Conservation (phyloP, 805 yeast species). For the Lipomyces yamanashiensis region DNA sequence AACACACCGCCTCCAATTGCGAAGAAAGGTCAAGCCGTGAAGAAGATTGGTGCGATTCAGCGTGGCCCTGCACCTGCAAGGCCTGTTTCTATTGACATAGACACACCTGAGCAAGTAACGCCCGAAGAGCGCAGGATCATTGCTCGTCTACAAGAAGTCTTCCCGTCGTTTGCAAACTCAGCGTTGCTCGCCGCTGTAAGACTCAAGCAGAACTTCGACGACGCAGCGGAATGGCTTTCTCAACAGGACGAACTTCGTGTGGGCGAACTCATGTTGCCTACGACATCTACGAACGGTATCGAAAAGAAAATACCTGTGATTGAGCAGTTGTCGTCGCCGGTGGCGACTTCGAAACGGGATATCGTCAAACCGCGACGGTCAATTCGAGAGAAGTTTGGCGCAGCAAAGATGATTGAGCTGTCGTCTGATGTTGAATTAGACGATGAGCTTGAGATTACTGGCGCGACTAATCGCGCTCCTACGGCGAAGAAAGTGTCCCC, state of each 20-base stretch:
- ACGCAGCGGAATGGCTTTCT: conserved; percentile 46
- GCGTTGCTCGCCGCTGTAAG: conserved; percentile 35
- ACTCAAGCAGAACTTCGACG: conserved; percentile 41
- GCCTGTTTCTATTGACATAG: conserved; percentile 26
- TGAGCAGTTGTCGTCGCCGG: conserved; percentile 3
- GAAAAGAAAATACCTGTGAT: background rate
- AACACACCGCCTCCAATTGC: background rate
- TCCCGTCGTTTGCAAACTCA: conserved; percentile 28
- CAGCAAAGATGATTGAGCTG: conserved; percentile 22
- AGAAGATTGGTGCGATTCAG: conserved; percentile 27
- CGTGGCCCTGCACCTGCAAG: conserved; percentile 36
- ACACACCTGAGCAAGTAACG: conserved; percentile 19
- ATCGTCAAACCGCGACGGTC: conserved; percentile 42
- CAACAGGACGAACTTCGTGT: conserved; percentile 42
- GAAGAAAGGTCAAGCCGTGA: conserved; percentile 28
- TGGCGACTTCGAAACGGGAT: conserved; percentile 42
- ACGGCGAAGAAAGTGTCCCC: background rate
- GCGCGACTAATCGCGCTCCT: conserved; percentile 3
- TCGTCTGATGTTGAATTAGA: conserved; percentile 25
- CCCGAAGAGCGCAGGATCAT: conserved; percentile 18
- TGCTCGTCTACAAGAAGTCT: conserved; percentile 26
- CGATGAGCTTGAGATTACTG: conserved; percentile 9
- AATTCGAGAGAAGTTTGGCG: conserved; percentile 46
- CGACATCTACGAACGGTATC: background rate
- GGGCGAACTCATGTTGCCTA: conserved; percentile 14